phyloP scores from a whole-genome alignment of 108 stramenopile species.

The Nannochloropsis gaditana region DNA sequence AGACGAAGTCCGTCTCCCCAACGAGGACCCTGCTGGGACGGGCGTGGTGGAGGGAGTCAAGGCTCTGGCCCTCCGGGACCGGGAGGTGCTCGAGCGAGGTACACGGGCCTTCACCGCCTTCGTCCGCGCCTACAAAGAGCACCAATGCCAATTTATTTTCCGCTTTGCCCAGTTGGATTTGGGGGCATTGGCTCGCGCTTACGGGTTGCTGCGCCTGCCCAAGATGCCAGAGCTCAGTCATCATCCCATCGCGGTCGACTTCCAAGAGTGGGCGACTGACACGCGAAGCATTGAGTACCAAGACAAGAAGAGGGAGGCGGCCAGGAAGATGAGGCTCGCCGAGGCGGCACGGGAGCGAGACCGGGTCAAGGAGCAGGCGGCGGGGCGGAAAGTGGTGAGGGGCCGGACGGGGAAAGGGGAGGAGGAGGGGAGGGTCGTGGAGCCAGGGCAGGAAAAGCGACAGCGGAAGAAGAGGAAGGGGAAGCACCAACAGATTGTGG shows the following conservation, averaged over 20 bases:
- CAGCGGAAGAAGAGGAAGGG: constrained; percentile 85
- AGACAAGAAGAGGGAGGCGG: constrained; percentile 78
- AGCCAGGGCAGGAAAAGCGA: constrained; percentile 68
- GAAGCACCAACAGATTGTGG: constrained; percentile 68
- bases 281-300: constrained; percentile 65
- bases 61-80: constrained; percentile 68
- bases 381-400: constrained; percentile 41
- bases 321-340: constrained; percentile 76
- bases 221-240: constrained; percentile 90
- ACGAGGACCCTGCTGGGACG: neutral
- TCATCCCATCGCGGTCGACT: constrained; percentile 25
- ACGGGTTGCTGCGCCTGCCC: constrained; percentile 82
- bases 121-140: constrained; percentile 92
- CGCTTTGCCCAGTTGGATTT: constrained; percentile 85
- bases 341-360: constrained; percentile 74
- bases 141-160: constrained; percentile 54
- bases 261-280: constrained; percentile 37
- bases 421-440: constrained; percentile 58
- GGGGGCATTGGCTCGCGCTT: constrained; percentile 74
- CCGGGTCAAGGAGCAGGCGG: constrained; percentile 64
- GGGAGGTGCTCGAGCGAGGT: constrained; percentile 91
- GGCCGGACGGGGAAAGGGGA: neutral
- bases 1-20: neutral
- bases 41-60: constrained; percentile 65
- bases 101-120: constrained; percentile 74